These are phyloP conservation scores for Neltuma alba DNA, from an alignment of 306 rosid genomes.

Conservation along the genomic window DNA sequence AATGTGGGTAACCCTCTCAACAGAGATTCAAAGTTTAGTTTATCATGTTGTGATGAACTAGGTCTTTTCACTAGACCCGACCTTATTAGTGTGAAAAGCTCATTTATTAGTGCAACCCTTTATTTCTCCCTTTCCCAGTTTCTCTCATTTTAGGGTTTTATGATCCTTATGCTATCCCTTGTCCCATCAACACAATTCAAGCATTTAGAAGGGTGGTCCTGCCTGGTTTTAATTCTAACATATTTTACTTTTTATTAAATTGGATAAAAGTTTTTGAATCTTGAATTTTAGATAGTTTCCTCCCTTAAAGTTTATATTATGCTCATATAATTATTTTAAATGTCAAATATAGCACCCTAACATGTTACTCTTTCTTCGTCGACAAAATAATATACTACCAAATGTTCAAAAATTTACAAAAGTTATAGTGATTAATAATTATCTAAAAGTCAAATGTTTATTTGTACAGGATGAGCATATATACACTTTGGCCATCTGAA, in stretches of 20 bases:
- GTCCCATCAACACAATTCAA: slow-evolving; percentile 51
- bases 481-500: not conserved
- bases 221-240: not conserved
- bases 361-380: not conserved
- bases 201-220: slow-evolving; percentile 28
- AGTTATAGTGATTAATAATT: not conserved
- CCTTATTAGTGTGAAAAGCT: too few relatives aligned
- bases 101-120: slow-evolving; percentile 34
- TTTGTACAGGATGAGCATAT: not conserved
- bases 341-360: not conserved
- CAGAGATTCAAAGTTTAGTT: too few relatives aligned
- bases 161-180: slow-evolving; percentile 49
- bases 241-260: not conserved
- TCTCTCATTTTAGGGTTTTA: slow-evolving; percentile 16
- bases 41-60: too few relatives aligned
- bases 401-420: not conserved
- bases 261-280: not conserved
- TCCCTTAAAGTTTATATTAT: not conserved
- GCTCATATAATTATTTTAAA: not conserved
- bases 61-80: too few relatives aligned
- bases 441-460: not conserved
- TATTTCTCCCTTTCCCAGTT: slow-evolving; percentile 6
- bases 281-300: not conserved
- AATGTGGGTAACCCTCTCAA: too few relatives aligned
- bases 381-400: too few relatives aligned